A percentile compares a stretch with the other conserved stretches of the same genome.
phyloP scores from a whole-genome alignment of 768 basidiomycete species.

The Cubamyces sp. region DNA sequence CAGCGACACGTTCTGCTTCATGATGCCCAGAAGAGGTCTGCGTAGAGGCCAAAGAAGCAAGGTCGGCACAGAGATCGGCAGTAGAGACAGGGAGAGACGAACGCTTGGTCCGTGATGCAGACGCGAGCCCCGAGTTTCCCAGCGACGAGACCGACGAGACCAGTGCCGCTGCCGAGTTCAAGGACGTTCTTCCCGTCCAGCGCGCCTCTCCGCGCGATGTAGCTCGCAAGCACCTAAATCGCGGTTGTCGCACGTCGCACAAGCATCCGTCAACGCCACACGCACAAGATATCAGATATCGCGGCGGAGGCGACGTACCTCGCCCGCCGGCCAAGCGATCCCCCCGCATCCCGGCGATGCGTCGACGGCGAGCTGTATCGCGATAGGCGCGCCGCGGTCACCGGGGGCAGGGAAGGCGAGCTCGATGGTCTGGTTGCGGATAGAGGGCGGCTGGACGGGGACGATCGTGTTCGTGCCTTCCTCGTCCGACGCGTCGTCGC shows the following conservation, averaged over 20 bases:
- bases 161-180: constrained; percentile 91
- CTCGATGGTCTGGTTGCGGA: constrained; percentile 50
- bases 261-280: constrained; percentile 1
- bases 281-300: background rate
- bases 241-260: constrained; percentile 2
- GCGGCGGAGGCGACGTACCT: constrained; percentile 51
- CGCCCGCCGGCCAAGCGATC: constrained; percentile 90
- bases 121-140: constrained; percentile 66
- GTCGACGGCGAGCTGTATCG: constrained; percentile 66
- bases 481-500: constrained; percentile 42
- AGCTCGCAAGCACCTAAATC: constrained; percentile 75
- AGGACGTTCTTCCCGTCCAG: constrained; percentile 63
- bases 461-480: constrained; percentile 41
- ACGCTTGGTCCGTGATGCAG: constrained; percentile 92
- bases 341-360: constrained; percentile 90
- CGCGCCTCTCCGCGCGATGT: constrained; percentile 65
- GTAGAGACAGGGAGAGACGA: constrained; percentile 40
- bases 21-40: constrained; percentile 78
- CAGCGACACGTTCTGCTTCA: constrained; percentile 70
- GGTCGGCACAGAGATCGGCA: background rate
- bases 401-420: constrained; percentile 50
- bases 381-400: constrained; percentile 34
- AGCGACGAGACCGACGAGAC: constrained; percentile 87
- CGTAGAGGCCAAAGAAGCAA: constrained; percentile 2
- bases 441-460: constrained; percentile 57